Conservation (phyloP, 345 rosid genomes). For the Psidium guajava region DNA sequence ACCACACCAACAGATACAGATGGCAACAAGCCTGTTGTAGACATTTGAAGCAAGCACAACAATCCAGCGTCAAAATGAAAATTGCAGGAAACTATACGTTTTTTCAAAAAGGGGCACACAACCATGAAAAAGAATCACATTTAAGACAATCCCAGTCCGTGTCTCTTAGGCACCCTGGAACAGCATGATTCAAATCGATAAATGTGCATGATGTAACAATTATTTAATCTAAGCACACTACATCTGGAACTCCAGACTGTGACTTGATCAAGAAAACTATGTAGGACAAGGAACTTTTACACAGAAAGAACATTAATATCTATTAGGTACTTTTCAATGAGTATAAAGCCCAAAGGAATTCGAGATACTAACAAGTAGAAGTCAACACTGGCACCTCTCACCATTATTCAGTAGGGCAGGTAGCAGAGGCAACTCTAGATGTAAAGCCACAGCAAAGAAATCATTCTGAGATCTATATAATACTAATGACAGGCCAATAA, state of each 20-base stretch:
- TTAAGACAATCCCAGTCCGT: neutral
- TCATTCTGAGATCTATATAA: neutral
- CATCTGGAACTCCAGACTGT: neutral
- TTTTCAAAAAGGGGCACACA: neutral
- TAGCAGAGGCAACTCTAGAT: neutral
- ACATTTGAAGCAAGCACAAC: neutral
- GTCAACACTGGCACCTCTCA: neutral
- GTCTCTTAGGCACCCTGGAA: neutral
- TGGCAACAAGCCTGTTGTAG: constrained; percentile 47
- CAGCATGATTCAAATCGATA: neutral
- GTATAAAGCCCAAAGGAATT: neutral
- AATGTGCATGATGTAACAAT: neutral
- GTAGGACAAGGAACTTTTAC: neutral
- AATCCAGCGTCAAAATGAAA: neutral
- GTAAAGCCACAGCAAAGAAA: neutral
- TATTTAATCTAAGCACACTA: neutral
- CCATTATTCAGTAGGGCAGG: neutral
- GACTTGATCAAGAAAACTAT: neutral
- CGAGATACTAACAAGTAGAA: neutral
- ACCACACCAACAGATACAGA: constrained; percentile 82
- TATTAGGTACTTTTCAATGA: neutral
- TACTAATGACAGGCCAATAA: neutral
- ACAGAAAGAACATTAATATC: neutral
- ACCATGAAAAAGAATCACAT: neutral
- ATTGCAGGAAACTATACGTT: neutral